Conservation (phyloP, 1,139 yeast species). For the Nakaseomyces bracarensis region DNA sequence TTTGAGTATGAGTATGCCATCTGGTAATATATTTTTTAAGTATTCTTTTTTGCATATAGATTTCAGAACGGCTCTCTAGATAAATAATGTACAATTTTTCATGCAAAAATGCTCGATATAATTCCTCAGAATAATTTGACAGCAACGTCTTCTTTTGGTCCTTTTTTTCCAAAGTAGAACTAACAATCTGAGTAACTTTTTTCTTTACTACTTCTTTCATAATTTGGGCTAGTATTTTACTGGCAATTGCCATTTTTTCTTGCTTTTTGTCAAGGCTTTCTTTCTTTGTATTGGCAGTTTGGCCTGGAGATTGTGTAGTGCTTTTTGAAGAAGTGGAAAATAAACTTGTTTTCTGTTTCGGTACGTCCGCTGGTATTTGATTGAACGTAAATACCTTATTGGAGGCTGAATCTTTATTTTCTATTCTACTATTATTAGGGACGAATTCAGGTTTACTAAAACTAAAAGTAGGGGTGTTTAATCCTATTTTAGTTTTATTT, state of each 20-base stretch:
- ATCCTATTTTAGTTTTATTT: too few relatives aligned
- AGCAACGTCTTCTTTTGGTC: slow-evolving; percentile 21
- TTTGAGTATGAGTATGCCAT: slow-evolving; percentile 29
- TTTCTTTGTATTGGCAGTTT: neutral
- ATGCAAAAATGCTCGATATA: slow-evolving; percentile 51
- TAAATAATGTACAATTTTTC: slow-evolving; percentile 43
- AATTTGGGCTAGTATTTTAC: slow-evolving; percentile 14
- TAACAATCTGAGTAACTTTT: slow-evolving; percentile 9
- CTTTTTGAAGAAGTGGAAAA: neutral
- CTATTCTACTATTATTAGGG: too few relatives aligned
- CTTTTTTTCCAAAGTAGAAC: neutral
- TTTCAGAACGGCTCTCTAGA: slow-evolving; percentile 39
- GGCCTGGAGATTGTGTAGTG: neutral
- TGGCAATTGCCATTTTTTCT: neutral
- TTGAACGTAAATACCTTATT: too few relatives aligned
- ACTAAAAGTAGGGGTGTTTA: too few relatives aligned
- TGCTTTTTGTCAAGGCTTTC: neutral
- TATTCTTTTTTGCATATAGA: slow-evolving; percentile 27
- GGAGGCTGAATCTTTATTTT: too few relatives aligned
- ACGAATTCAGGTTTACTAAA: too few relatives aligned
- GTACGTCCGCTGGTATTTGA: too few relatives aligned
- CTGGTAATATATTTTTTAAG: slow-evolving; percentile 27
- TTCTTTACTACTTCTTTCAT: slow-evolving; percentile 31
- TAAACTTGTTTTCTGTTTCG: neutral
- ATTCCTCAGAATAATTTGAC: slow-evolving; percentile 38